Conservation (phyloP, 1,284 basidiomycete species). For the Boletellus deceptivus region DNA sequence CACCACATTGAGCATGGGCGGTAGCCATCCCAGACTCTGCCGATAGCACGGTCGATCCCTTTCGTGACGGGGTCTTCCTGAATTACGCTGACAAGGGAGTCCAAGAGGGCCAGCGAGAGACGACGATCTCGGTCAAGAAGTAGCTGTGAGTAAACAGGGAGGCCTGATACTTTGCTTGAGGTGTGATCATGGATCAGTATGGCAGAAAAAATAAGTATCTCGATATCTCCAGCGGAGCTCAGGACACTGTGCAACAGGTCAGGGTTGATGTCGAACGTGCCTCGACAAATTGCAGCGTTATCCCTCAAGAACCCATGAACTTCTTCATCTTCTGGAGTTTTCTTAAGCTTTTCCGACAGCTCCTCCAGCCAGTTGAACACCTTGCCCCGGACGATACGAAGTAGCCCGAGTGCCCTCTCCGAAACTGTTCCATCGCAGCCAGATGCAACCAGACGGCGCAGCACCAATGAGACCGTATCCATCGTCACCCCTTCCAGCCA, state of each 20-base stretch:
- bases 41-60: slow-evolving; percentile 38
- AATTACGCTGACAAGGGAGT: slow-evolving; percentile 15
- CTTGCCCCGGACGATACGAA: slow-evolving; percentile 34
- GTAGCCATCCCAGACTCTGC: slow-evolving; percentile 38
- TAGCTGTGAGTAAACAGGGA: slow-evolving; percentile 7
- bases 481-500: slow-evolving; percentile 43
- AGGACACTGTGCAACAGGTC: slow-evolving; percentile 22
- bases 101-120: slow-evolving; percentile 30
- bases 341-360: slow-evolving; percentile 26
- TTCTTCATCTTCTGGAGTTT: slow-evolving; percentile 21
- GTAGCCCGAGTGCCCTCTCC: slow-evolving; percentile 19
- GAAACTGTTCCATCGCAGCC: slow-evolving; percentile 9
- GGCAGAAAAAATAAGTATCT: slow-evolving; percentile 35
- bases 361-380: slow-evolving; percentile 39
- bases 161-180: slow-evolving; percentile 14
- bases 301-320: slow-evolving; percentile 32
- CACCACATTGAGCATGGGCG: slow-evolving; percentile 34
- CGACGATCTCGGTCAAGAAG: slow-evolving; percentile 30
- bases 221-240: slow-evolving; percentile 25
- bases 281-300: slow-evolving; percentile 39
- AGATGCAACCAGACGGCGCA: slow-evolving; percentile 36
- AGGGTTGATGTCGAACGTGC: slow-evolving; percentile 40
- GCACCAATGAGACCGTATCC: slow-evolving; percentile 37
- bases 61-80: background rate
- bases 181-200: slow-evolving; percentile 35